Conservation (phyloP, 2,329 filamentous ascomycete species). For the Aspergillus costaricaensis region DNA sequence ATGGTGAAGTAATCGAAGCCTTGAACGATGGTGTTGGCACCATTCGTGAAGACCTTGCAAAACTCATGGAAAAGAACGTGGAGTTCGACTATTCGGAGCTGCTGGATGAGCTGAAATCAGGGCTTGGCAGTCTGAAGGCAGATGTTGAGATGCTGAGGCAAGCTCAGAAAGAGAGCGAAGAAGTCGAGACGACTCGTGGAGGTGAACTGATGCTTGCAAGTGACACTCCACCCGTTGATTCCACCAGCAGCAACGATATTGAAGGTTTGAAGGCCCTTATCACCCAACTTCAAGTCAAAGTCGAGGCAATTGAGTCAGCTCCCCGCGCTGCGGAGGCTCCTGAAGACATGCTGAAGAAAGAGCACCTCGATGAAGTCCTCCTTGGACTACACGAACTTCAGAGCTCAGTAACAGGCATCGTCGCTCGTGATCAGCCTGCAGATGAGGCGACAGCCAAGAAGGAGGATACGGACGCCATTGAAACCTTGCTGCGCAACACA, state of each 20-base stretch:
- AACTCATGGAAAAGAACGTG: constrained; percentile 73
- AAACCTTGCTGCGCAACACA: constrained; percentile 84
- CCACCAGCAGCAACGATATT: constrained; percentile 67
- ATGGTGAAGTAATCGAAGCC: constrained; percentile 61
- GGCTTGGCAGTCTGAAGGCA: constrained; percentile 70
- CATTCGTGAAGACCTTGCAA: constrained; percentile 72
- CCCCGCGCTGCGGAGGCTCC: constrained; percentile 41
- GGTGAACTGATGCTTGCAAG: constrained; percentile 61
- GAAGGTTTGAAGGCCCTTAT: constrained; percentile 84
- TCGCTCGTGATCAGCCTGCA: constrained; percentile 43
- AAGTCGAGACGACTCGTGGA: constrained; percentile 54
- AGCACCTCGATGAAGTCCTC: constrained; percentile 51
- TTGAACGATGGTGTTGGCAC: constrained; percentile 71
- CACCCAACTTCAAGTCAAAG: constrained; percentile 77
- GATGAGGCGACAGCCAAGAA: constrained; percentile 64
- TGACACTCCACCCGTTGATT: constrained; percentile 29
- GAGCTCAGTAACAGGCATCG: constrained; percentile 57
- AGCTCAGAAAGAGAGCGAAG: constrained; percentile 48
- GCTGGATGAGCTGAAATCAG: constrained; percentile 81
- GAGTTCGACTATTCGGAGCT: constrained; percentile 90
- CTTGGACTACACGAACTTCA: constrained; percentile 56
- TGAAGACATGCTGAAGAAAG: constrained; percentile 48
- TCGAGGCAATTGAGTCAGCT: constrained; percentile 69
- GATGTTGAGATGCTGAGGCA: constrained; percentile 81
- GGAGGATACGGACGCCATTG: constrained; percentile 87